phyloP scores from a whole-genome alignment of 441 rosid genomes.

The Syzygium malaccense region DNA sequence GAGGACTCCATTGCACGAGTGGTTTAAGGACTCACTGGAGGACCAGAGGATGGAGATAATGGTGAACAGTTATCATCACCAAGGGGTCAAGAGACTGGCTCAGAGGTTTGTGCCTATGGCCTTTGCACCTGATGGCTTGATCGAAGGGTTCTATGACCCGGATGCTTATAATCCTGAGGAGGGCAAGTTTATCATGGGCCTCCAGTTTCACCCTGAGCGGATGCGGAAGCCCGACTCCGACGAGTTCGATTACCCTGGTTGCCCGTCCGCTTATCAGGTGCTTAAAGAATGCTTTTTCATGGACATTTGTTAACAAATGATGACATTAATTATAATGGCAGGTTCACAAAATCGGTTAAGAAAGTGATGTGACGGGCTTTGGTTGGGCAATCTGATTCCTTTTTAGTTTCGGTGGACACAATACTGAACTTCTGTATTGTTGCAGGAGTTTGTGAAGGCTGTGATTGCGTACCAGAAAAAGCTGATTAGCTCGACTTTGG shows the following conservation, averaged over 20 bases:
- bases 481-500: constrained; percentile 31
- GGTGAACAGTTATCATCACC: constrained; percentile 90
- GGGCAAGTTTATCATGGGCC: constrained; percentile 77
- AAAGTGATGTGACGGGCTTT: neutral
- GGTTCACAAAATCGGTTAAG: neutral
- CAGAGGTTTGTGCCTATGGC: constrained; percentile 72
- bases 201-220: constrained; percentile 84
- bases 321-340: neutral
- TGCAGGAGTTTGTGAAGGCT: constrained; percentile 84
- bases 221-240: constrained; percentile 47
- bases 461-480: constrained; percentile 79
- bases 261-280: constrained; percentile 74
- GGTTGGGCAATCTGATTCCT: neutral
- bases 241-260: constrained; percentile 69
- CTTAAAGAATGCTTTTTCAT: neutral
- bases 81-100: constrained; percentile 70
- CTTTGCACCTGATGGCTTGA: constrained; percentile 65
- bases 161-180: constrained; percentile 59
- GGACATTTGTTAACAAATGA: neutral
- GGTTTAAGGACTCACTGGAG: constrained; percentile 60
- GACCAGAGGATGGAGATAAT: constrained; percentile 46
- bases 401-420: neutral
- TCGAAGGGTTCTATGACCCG: constrained; percentile 84
- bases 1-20: constrained; percentile 48
- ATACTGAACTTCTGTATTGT: neutral